A percentile compares a stretch with the other conserved stretches of the same genome.
These are phyloP conservation scores for Beauveria varroae DNA, from an alignment of 2,329 filamentous ascomycete species.

Conservation along the genomic window DNA sequence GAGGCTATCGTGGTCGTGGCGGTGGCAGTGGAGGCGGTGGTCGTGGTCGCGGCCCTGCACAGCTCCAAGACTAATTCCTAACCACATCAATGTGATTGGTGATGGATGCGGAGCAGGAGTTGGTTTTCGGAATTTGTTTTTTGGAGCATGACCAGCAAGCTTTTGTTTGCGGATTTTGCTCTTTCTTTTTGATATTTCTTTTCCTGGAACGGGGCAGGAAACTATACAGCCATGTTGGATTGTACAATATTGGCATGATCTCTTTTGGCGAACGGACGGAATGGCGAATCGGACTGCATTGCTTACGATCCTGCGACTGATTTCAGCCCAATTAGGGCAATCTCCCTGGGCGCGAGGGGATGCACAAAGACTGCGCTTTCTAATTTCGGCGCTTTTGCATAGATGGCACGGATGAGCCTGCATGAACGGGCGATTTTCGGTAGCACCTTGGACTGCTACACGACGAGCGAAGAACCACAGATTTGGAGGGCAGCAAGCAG, in stretches of 20 bases:
- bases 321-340: slow-evolving; percentile 5
- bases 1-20: slow-evolving; percentile 29
- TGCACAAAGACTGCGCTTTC: slow-evolving; percentile 6
- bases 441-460: slow-evolving; percentile 12
- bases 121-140: slow-evolving; percentile 14
- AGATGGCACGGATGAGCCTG: slow-evolving; percentile 6
- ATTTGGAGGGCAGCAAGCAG: slow-evolving; percentile 9
- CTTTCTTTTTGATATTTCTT: slow-evolving; percentile 22
- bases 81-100: slow-evolving; percentile 20
- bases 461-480: background rate
- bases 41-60: slow-evolving; percentile 27
- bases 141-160: slow-evolving; percentile 17
- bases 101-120: slow-evolving; percentile 18
- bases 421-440: slow-evolving; percentile 4
- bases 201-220: background rate
- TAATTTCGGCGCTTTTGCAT: slow-evolving; percentile 2
- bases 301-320: slow-evolving; percentile 23
- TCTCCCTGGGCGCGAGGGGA: background rate
- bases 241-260: slow-evolving; percentile 34
- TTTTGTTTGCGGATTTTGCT: slow-evolving; percentile 14
- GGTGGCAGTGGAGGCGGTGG: slow-evolving; percentile 20
- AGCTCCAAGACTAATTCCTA: slow-evolving; percentile 26
- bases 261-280: slow-evolving; percentile 29
- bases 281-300: slow-evolving; percentile 26
- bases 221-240: slow-evolving; percentile 25